phyloP scores from a whole-genome alignment of 495 filamentous ascomycete species.

The Melanomma pulvis-pyrius region DNA sequence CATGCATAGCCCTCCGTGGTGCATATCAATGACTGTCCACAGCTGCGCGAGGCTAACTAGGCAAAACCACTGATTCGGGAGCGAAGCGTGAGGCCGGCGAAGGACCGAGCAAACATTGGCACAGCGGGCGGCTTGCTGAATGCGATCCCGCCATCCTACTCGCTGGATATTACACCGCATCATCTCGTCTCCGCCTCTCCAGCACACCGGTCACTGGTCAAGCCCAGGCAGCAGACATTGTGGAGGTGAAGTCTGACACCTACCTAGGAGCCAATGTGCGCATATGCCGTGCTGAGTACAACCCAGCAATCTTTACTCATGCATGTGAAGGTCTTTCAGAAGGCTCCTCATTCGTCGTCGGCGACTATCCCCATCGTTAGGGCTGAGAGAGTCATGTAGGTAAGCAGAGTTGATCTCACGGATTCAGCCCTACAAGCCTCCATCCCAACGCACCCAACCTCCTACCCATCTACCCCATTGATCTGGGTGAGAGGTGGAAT shows the following conservation, averaged over 20 bases:
- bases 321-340: neutral
- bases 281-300: neutral
- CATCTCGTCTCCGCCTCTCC: slow-evolving; percentile 3
- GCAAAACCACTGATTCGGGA: neutral
- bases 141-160: slow-evolving; percentile 14
- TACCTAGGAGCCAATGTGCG: neutral
- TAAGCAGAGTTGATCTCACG: too few relatives aligned
- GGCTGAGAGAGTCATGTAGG: too few relatives aligned
- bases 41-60: neutral
- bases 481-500: too few relatives aligned
- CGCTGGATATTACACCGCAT: slow-evolving; percentile 25
- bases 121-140: neutral
- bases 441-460: too few relatives aligned
- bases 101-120: neutral
- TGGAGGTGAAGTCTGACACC: neutral
- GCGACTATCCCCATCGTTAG: neutral
- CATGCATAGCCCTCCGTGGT: neutral
- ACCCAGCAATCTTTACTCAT: neutral
- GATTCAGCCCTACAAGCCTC: too few relatives aligned
- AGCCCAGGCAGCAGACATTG: neutral
- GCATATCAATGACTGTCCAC: neutral
- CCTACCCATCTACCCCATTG: too few relatives aligned
- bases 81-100: slow-evolving; percentile 9
- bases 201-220: slow-evolving; percentile 15
- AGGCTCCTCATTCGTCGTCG: neutral